These are phyloP conservation scores for Maudiozyma serrabonitensis DNA, from an alignment of 805 yeast genomes.

Conservation along the genomic window DNA sequence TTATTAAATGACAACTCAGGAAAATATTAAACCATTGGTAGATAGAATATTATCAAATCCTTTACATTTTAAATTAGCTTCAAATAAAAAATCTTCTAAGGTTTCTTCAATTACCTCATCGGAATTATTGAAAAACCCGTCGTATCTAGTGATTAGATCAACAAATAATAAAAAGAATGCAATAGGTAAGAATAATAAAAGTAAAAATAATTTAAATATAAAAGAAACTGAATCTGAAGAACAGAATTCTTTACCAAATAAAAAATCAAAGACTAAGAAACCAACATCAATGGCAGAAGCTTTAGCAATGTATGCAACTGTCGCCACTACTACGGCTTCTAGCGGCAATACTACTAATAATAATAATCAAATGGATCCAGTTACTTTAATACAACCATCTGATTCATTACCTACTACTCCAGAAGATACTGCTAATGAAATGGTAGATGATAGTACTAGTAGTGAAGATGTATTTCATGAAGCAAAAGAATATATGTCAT, in stretches of 20 bases:
- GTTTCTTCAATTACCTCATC: neutral
- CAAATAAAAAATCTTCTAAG: neutral
- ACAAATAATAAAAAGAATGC: constrained; percentile 3
- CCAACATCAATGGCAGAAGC: constrained; percentile 43
- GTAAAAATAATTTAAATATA: neutral
- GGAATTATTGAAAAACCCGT: constrained; percentile 28
- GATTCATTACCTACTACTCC: neutral
- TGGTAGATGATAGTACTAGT: neutral
- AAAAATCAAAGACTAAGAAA: constrained; percentile 36
- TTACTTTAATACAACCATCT: neutral
- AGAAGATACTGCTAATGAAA: neutral
- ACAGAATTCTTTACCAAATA: neutral
- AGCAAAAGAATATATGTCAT: constrained; percentile 8
- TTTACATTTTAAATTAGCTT: constrained; percentile 39
- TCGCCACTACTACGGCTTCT: neutral
- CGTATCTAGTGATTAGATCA: constrained; percentile 37
- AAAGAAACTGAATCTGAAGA: neutral
- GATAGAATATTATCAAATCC: constrained; percentile 56
- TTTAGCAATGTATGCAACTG: constrained; percentile 29
- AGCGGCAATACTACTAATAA: neutral
- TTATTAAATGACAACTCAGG: constrained; percentile 20
- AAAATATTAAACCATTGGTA: constrained; percentile 39
- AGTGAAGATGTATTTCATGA: constrained; percentile 17
- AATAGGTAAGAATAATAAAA: constrained; percentile 1
- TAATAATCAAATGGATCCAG: neutral